These are phyloP conservation scores for Nepenthes gracilis DNA, from an alignment of 148 eudicot genomes.

Conservation along the genomic window DNA sequence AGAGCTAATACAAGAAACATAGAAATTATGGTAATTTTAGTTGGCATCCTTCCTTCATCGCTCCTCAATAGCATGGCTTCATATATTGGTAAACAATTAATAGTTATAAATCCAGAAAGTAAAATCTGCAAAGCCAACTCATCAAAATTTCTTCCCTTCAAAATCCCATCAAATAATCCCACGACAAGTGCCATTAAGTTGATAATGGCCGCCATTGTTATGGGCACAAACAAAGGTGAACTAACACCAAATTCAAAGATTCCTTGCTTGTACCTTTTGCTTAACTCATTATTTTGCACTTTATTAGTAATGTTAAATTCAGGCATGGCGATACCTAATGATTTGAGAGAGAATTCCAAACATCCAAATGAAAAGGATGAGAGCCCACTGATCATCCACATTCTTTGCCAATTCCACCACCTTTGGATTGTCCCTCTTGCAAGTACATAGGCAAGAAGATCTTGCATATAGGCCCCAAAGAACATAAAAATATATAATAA, in stretches of 20 bases:
- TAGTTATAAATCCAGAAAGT: constrained; percentile 42
- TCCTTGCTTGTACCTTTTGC: constrained; percentile 40
- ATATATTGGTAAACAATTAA: constrained; percentile 56
- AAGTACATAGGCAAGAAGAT: constrained; percentile 20
- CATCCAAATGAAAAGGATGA: constrained; percentile 22
- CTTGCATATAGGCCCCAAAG: constrained; percentile 31
- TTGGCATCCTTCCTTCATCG: constrained; percentile 62
- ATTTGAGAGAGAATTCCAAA: constrained; percentile 1
- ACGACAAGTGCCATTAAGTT: constrained; percentile 24
- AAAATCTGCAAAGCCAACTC: constrained; percentile 35
- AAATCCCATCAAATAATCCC: constrained; percentile 13
- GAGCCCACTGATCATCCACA: constrained; percentile 40
- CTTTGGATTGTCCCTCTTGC: constrained; percentile 23
- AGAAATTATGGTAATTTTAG: constrained; percentile 31
- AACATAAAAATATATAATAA: constrained; percentile 34
- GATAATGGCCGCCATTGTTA: constrained; percentile 31
- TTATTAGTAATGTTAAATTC: constrained; percentile 42
- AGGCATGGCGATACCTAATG: constrained; percentile 20
- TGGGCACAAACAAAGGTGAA: constrained; percentile 38
- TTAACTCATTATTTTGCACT: constrained; percentile 28
- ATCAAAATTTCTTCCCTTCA: constrained; percentile 9
- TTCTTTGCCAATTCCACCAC: constrained; percentile 56
- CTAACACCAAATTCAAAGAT: constrained; percentile 33
- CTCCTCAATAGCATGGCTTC: constrained; percentile 49
- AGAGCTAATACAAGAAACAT: constrained; percentile 18